Conservation (phyloP, 192 early-diverging fungal genomes). For the Rhizophagus sp. region DNA sequence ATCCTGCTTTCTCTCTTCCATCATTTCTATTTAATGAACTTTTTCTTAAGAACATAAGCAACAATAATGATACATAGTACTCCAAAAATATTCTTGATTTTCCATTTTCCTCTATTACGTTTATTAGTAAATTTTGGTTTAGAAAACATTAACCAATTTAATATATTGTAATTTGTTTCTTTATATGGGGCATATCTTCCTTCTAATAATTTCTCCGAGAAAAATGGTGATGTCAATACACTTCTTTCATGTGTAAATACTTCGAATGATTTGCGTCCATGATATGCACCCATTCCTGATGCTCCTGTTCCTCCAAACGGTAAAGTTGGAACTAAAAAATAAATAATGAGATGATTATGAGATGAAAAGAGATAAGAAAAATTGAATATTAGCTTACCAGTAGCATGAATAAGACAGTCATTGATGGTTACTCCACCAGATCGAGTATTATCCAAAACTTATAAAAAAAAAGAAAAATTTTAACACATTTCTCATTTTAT, state of each 20-base stretch:
- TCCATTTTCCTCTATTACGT: neutral
- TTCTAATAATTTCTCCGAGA: slow-evolving; percentile 28
- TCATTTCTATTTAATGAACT: slow-evolving; percentile 45
- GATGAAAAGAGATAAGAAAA: neutral
- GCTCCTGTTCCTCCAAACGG: slow-evolving; percentile 90
- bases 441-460: slow-evolving; percentile 63
- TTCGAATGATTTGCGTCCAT: slow-evolving; percentile 75
- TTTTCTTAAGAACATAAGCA: slow-evolving; percentile 71
- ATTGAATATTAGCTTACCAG: slow-evolving; percentile 40
- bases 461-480: neutral
- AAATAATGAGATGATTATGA: neutral
- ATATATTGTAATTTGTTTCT: slow-evolving; percentile 4
- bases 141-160: slow-evolving; percentile 22
- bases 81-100: neutral
- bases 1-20: neutral
- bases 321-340: slow-evolving; percentile 41
- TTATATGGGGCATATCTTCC: slow-evolving; percentile 28
- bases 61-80: slow-evolving; percentile 40
- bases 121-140: neutral
- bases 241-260: slow-evolving; percentile 78
- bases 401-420: slow-evolving; percentile 73
- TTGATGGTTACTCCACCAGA: slow-evolving; percentile 82
- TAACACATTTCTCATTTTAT: neutral
- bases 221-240: slow-evolving; percentile 42
- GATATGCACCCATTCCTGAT: slow-evolving; percentile 87